Base-by-base conservation (phyloP, 1,284 basidiomycete species). In the Somion occarium region DNA sequence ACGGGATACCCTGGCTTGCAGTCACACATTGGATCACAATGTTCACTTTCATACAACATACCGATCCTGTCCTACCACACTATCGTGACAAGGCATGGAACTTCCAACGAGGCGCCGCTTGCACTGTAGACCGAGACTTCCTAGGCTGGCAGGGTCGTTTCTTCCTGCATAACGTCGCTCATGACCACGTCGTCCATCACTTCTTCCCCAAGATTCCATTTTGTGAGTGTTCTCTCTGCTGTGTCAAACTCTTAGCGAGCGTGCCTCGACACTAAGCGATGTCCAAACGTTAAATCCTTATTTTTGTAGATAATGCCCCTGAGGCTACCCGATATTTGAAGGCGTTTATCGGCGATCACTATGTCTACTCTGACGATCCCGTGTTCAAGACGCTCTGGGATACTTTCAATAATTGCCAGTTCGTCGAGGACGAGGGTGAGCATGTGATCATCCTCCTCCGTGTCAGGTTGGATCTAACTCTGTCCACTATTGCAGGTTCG, bases 351-450 rank as follows among this genome's bases (percentile, higher is more conserved):
- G 78, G 79, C 12, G 70, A 78, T 1, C 73, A 81, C 60, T 82
- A 82, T 56, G 67, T 62, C n/a, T 72, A 61, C 52, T 78, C 75
- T 7, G 69, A 77, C 25, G 69, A 72, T 49, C 73, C 74, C 20
- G 69, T 71, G 2, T 82, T 82, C 68, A 62, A 69, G 52, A 73
- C 78, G 2, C 69, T 83, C 3, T 82, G 80, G 80, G 68, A 75
- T 3, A 78, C 66, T 50, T 82, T 80, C 61, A 83, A 80, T 59
- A 66, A 73, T 18, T 85, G 79, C 58, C 72, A 83, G 62, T 91
- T 86, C 68, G 82, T 91, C 44, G 88, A 91, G 59, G 80, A 85
- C 62, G 73, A 75, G 46, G 70, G 69, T 66, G 38, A 22, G 56
- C 23, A 24, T 23, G 15, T n/a, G n/a, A n/a, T n/a, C n/a, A n/a